phyloP scores from a whole-genome alignment of 768 basidiomycete genomes.

The Kwoniella sp. region DNA sequence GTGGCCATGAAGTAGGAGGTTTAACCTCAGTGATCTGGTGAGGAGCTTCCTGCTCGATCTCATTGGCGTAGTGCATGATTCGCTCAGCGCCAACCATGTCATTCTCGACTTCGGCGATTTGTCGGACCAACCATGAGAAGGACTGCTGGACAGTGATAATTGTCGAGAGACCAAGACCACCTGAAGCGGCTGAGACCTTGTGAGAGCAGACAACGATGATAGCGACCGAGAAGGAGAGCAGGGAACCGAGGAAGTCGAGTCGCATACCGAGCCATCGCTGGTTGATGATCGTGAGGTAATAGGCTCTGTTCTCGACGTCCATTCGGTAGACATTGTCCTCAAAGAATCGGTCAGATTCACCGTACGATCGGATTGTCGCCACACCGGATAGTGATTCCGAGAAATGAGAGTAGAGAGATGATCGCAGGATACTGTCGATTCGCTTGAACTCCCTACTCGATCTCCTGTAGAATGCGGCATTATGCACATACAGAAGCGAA shows the following conservation, averaged over 20 bases:
- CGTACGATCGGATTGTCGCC: constrained; percentile 84
- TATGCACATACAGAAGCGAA: constrained; percentile 66
- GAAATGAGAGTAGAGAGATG: constrained; percentile 86
- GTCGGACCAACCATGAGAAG: constrained; percentile 54
- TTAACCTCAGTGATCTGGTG: constrained; percentile 67
- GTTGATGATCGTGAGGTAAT: constrained; percentile 82
- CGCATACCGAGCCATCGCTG: constrained; percentile 84
- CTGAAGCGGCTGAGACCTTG: constrained; percentile 78
- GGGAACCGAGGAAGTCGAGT: constrained; percentile 80
- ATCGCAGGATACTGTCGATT: constrained; percentile 77
- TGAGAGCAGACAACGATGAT: constrained; percentile 75
- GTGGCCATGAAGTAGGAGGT: constrained; percentile 72
- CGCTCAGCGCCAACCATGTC: constrained; percentile 76
- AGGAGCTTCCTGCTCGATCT: constrained; percentile 79
- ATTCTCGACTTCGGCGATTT: constrained; percentile 75
- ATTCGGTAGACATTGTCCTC: constrained; percentile 73
- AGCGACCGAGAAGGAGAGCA: constrained; percentile 75
- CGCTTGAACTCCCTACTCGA: constrained; percentile 83
- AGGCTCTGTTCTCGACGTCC: constrained; percentile 81
- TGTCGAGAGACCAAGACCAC: constrained; percentile 77
- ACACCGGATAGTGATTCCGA: constrained; percentile 86
- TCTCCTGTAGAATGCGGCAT: constrained; percentile 78
- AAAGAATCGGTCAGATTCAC: constrained; percentile 74
- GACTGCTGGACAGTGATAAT: constrained; percentile 70
- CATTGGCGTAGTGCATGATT: constrained; percentile 69